Evolutionary conservation across 2,329 filamentous ascomycete species (phyloP).

Genomic region (Tolypocladium tropicale): DNA sequence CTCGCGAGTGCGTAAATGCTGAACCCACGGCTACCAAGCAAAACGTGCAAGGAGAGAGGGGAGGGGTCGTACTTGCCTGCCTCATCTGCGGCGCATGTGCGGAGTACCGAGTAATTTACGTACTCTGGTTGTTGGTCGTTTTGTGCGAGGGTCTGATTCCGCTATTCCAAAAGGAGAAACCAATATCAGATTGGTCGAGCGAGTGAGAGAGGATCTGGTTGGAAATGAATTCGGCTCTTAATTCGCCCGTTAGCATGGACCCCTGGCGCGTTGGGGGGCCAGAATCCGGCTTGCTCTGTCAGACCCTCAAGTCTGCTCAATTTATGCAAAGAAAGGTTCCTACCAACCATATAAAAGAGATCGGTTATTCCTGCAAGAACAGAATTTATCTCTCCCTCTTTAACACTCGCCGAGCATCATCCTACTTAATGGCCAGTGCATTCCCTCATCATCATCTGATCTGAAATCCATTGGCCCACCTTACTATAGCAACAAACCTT

Average conservation of each 20-base stretch:
- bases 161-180: not conserved
- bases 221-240: not conserved
- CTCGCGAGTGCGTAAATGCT: not conserved
- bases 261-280: not conserved
- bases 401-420: not conserved
- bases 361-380: not conserved
- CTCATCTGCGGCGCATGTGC: too few species aligned
- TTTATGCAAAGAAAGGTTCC: not conserved
- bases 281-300: not conserved
- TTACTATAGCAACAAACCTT: not conserved
- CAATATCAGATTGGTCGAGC: not conserved
- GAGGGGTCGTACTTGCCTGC: too few species aligned
- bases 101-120: too few species aligned
- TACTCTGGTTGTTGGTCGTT: too few species aligned
- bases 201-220: not conserved
- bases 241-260: not conserved
- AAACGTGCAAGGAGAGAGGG: not conserved
- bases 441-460: not conserved
- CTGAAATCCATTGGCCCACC: not conserved
- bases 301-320: not conserved
- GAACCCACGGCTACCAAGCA: not conserved
- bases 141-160: too few species aligned
- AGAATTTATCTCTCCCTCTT: not conserved
- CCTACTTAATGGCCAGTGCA: not conserved
- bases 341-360: not conserved